Conservation (phyloP, 306 rosid species). For the Vigna mungo region DNA sequence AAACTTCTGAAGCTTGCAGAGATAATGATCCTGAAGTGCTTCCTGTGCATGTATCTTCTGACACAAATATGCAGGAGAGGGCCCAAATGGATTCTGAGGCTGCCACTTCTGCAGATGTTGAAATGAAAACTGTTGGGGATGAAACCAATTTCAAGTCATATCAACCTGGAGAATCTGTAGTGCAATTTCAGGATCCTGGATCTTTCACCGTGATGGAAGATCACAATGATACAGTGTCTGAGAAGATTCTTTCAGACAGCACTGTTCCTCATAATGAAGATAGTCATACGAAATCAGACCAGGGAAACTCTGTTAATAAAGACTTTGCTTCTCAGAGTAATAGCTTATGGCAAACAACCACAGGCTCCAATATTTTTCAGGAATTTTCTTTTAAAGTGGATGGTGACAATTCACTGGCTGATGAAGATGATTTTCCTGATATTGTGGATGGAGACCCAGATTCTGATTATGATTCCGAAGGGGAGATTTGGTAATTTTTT, state of each 20-base stretch:
- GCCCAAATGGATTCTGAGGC: slow-evolving; percentile 33
- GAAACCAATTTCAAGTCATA: slow-evolving; percentile 42
- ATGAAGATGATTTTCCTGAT: slow-evolving; percentile 69
- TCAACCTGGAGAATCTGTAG: slow-evolving; percentile 36
- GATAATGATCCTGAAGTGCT: slow-evolving; percentile 36
- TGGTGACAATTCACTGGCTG: slow-evolving; percentile 36
- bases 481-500: not conserved
- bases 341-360: slow-evolving; percentile 31
- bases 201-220: slow-evolving; percentile 27
- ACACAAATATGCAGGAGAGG: slow-evolving; percentile 44
- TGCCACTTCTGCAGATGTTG: slow-evolving; percentile 44
- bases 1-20: slow-evolving; percentile 44
- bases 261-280: slow-evolving; percentile 42
- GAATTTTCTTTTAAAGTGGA: slow-evolving; percentile 39
- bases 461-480: slow-evolving; percentile 73
- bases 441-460: slow-evolving; percentile 75
- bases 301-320: slow-evolving; percentile 32
- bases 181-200: slow-evolving; percentile 45
- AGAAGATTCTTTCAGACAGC: slow-evolving; percentile 39
- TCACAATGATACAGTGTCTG: slow-evolving; percentile 18
- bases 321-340: slow-evolving; percentile 29
- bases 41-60: slow-evolving; percentile 29
- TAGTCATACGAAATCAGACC: slow-evolving; percentile 38
- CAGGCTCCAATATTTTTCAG: slow-evolving; percentile 39
- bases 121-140: slow-evolving; percentile 45